Percentiles rank a stretch among this genome's conserved stretches.
phyloP scores from a whole-genome alignment of 1,139 yeast genomes.

The Hansenula sp. region DNA sequence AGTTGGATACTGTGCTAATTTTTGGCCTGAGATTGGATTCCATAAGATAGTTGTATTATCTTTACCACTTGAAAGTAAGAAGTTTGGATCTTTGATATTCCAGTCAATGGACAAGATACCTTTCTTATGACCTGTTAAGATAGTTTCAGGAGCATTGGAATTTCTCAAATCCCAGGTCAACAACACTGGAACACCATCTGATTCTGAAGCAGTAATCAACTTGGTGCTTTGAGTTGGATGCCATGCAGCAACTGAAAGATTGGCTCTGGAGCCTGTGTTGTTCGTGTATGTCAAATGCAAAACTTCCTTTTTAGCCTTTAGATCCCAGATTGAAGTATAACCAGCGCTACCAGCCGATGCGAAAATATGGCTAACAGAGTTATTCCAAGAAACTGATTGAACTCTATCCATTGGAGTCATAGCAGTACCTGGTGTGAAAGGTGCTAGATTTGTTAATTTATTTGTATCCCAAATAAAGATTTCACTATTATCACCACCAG shows the following conservation, averaged over 20 bases:
- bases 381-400: slow-evolving; percentile 86
- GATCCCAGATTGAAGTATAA: slow-evolving; percentile 90
- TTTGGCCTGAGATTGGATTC: slow-evolving; percentile 75
- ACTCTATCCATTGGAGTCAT: slow-evolving; percentile 82
- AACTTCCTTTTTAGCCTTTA: slow-evolving; percentile 83
- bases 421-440: slow-evolving; percentile 72
- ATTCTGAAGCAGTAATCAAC: slow-evolving; percentile 82
- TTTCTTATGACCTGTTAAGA: slow-evolving; percentile 76
- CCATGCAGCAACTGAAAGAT: slow-evolving; percentile 76
- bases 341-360: slow-evolving; percentile 84
- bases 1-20: slow-evolving; percentile 84
- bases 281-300: slow-evolving; percentile 70
- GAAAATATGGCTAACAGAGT: slow-evolving; percentile 76
- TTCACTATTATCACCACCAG: slow-evolving; percentile 88
- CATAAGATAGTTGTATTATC: slow-evolving; percentile 86
- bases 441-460: slow-evolving; percentile 43
- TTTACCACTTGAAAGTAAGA: slow-evolving; percentile 84
- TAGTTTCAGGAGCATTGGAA: slow-evolving; percentile 79
- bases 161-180: slow-evolving; percentile 94
- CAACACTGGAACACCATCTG: slow-evolving; percentile 76
- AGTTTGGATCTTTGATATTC: slow-evolving; percentile 79
- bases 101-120: slow-evolving; percentile 91
- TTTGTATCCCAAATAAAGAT: slow-evolving; percentile 86
- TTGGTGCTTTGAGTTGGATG: slow-evolving; percentile 82
- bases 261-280: slow-evolving; percentile 42